Percentiles rank a stretch among this genome's conserved stretches.
These are phyloP conservation scores for Ophiostoma ulmi DNA, from an alignment of 2,329 filamentous ascomycete species.

Conservation along the genomic window DNA sequence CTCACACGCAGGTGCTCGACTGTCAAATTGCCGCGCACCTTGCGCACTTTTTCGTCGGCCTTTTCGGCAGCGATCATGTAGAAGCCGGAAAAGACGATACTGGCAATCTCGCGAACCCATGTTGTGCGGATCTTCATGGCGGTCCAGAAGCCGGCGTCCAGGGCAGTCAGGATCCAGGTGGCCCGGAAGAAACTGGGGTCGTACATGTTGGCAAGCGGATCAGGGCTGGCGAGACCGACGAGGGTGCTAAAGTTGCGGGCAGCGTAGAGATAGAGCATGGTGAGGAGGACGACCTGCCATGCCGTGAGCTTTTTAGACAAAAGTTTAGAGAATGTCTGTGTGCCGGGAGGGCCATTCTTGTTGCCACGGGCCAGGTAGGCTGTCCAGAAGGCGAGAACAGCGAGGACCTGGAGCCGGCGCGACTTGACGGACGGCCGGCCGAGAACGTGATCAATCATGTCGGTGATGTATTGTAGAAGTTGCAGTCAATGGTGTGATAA, in stretches of 20 bases:
- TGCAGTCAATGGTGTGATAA: background rate
- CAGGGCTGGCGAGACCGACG: slow-evolving; percentile 82
- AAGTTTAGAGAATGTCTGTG: slow-evolving; percentile 65
- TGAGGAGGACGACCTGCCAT: slow-evolving; percentile 85
- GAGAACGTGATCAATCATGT: slow-evolving; percentile 79
- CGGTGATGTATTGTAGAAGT: slow-evolving; percentile 18
- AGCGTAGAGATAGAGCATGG: slow-evolving; percentile 85
- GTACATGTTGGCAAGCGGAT: slow-evolving; percentile 92
- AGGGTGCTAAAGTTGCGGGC: slow-evolving; percentile 91
- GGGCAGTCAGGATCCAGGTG: slow-evolving; percentile 90
- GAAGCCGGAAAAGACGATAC: slow-evolving; percentile 79
- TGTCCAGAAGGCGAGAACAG: slow-evolving; percentile 88
- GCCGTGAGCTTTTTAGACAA: slow-evolving; percentile 68
- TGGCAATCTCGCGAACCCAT: slow-evolving; percentile 75
- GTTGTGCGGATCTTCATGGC: slow-evolving; percentile 83
- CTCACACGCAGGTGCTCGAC: slow-evolving; percentile 86
- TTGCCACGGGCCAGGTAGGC: slow-evolving; percentile 77
- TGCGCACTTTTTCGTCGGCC: slow-evolving; percentile 93
- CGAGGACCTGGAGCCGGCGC: slow-evolving; percentile 84
- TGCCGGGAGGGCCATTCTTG: slow-evolving; percentile 77
- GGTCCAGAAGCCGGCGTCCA: slow-evolving; percentile 97
- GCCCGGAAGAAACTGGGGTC: slow-evolving; percentile 88
- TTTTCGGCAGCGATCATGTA: slow-evolving; percentile 90
- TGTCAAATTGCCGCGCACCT: slow-evolving; percentile 78
- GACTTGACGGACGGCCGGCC: slow-evolving; percentile 88